These are phyloP conservation scores for Botryotinia calthae DNA, from an alignment of 2,329 filamentous ascomycete genomes.

Conservation along the genomic window DNA sequence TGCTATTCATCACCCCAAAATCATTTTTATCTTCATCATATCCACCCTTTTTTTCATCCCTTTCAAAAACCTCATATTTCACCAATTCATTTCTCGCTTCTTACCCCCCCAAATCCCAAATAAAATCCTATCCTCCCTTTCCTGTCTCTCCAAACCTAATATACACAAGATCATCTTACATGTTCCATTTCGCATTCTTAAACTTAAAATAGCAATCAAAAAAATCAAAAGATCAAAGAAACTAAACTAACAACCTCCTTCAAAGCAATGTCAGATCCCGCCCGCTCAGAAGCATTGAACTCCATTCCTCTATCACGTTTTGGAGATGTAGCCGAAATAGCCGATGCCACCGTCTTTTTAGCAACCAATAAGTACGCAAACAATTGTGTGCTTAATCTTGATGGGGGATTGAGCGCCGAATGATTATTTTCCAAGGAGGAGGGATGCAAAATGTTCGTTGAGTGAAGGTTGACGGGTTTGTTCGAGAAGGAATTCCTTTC, in stretches of 20 bases:
- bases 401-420: conserved; percentile 74
- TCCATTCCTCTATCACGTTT: conserved; percentile 66
- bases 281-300: conserved; percentile 39
- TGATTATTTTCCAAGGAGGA: conserved; percentile 39
- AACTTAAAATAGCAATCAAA: background rate
- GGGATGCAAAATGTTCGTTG: background rate
- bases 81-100: background rate
- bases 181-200: background rate
- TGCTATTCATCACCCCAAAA: background rate
- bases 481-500: background rate
- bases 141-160: conserved; percentile 32
- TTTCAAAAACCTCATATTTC: background rate
- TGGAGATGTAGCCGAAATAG: conserved; percentile 68
- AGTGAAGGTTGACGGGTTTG: background rate
- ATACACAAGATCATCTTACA: conserved; percentile 35
- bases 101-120: background rate
- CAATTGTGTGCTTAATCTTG: conserved; percentile 81
- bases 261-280: conserved; percentile 45
- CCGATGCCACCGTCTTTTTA: conserved; percentile 78
- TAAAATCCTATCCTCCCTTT: conserved; percentile 17
- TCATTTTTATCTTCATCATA: background rate
- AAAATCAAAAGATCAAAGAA: background rate
- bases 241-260: background rate
- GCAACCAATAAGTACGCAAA: conserved; percentile 78
- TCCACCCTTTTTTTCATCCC: background rate